Evolutionary conservation across 768 basidiomycete species (phyloP).

Genomic region (Hydnomerulius pinastri): DNA sequence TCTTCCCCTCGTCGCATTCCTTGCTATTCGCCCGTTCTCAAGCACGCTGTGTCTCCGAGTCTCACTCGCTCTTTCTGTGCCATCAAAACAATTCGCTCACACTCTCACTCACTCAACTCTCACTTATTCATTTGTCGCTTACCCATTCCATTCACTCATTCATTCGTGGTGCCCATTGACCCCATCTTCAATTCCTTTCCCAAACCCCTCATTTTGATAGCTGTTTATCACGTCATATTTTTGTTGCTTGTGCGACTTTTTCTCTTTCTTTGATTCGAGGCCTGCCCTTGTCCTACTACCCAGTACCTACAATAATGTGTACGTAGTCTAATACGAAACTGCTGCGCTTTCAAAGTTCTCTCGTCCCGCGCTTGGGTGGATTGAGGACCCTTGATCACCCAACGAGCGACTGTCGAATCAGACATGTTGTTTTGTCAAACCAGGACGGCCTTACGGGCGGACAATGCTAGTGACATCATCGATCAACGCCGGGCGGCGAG

Average conservation of each 20-base stretch:
- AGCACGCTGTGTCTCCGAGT: slow-evolving; percentile 9
- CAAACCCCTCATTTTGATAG: background rate
- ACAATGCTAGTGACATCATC: too few relatives aligned
- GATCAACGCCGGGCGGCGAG: too few relatives aligned
- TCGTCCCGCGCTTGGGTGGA: too few relatives aligned
- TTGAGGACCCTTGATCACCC: too few relatives aligned
- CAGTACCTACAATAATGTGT: slow-evolving; percentile 24
- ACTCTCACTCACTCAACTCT: slow-evolving; percentile 9
- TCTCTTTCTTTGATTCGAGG: background rate
- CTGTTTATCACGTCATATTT: slow-evolving; percentile 23
- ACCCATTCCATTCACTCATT: background rate
- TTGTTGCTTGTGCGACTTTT: slow-evolving; percentile 1
- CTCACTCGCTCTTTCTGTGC: slow-evolving; percentile 7
- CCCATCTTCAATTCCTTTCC: background rate
- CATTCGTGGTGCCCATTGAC: background rate
- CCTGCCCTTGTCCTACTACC: background rate
- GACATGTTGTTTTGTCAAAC: too few relatives aligned
- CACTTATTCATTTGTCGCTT: slow-evolving; percentile 8
- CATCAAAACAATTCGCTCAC: too few relatives aligned
- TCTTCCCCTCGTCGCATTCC: slow-evolving; percentile 1
- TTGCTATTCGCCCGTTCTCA: background rate
- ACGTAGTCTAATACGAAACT: slow-evolving; percentile 27
- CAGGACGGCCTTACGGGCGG: too few relatives aligned
- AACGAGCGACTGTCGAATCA: too few relatives aligned
- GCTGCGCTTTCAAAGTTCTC: background rate